Evolutionary conservation across 352 stramenopile species (phyloP), one percentile per base, ranked within the genome.

Genomic region (Phytophthora sansomeana): DNA sequence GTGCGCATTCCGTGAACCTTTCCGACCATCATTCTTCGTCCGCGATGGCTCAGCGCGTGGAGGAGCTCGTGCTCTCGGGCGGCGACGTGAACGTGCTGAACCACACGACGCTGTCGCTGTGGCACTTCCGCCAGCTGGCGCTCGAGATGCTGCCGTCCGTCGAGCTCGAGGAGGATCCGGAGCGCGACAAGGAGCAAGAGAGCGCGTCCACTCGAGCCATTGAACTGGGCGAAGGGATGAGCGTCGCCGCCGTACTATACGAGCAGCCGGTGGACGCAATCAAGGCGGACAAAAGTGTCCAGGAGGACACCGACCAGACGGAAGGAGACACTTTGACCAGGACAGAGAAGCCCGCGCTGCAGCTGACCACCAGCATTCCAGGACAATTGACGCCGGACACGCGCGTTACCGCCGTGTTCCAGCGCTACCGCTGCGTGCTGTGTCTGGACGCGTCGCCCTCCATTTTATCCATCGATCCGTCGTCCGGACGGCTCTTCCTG

Each of bases 371-470:
- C 1, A 46, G 59, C n/a, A 61, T 80, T 21, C 51, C 56, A 9
- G 74, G 77, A 58, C 66, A 71, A 0, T 46, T 94, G 48, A 83
- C 81, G 10, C 65, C 81, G 36, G 64, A 74, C 53, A 87, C 79
- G 0, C 52, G 72, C 38, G 78, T 96, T 16, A 41, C 55, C n/a
- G 71, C 87, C 38, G 67, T 94, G 28, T 96, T 93, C 69, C 68
- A 77, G 16, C 81, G 83, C 42, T 97, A 96, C 48, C 86, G 87
- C 50, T 93, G 87, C 41, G 86, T 93, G 5, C 57, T 97, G 32
- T 96, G 85, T 68, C 76, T 97, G 17, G 89, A 97, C 59, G 85
- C 84, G 26, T 96, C 86, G 32, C 89, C 87, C 13, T 97, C 87
- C 30, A 86, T 87, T 21, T 68, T 93, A 21, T 91, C 89, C 26